These are phyloP conservation scores for Acer yangbiense DNA, from an alignment of 345 rosid genomes.

Conservation along the genomic window DNA sequence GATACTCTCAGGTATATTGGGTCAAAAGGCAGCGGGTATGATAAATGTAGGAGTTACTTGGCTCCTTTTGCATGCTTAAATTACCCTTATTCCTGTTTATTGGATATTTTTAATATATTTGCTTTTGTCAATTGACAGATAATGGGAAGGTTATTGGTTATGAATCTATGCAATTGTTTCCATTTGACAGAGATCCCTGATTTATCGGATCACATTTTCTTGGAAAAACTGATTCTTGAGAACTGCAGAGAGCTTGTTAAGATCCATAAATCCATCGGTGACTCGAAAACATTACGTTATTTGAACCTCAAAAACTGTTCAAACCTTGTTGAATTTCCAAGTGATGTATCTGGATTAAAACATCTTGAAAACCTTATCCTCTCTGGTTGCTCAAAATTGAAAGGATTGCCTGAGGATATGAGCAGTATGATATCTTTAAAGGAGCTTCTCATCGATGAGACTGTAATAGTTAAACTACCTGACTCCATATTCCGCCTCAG, in stretches of 20 bases:
- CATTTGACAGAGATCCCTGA: background rate
- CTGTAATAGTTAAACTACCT: conserved; percentile 9
- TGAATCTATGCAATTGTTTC: background rate
- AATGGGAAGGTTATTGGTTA: background rate
- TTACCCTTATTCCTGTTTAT: background rate
- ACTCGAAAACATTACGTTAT: background rate
- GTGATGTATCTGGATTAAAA: conserved; percentile 10
- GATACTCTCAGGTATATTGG: background rate
- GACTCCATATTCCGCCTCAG: conserved; percentile 15
- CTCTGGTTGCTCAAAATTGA: background rate
- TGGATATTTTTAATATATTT: background rate
- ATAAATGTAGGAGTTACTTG: background rate
- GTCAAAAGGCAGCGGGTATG: background rate
- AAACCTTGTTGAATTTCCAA: conserved; percentile 8
- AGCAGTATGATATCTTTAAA: conserved; percentile 18
- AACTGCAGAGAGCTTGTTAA: background rate
- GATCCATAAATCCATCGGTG: conserved; percentile 4
- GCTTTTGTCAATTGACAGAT: background rate
- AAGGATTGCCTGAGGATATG: conserved; percentile 20
- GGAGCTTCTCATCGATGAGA: conserved; percentile 27
- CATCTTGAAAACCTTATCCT: background rate
- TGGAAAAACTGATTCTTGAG: conserved; percentile 15
- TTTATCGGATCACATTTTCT: background rate
- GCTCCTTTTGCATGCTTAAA: background rate
- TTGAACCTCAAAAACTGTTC: conserved; percentile 7